Conservation (phyloP, 345 rosid genomes). For the Citrus australasica region DNA sequence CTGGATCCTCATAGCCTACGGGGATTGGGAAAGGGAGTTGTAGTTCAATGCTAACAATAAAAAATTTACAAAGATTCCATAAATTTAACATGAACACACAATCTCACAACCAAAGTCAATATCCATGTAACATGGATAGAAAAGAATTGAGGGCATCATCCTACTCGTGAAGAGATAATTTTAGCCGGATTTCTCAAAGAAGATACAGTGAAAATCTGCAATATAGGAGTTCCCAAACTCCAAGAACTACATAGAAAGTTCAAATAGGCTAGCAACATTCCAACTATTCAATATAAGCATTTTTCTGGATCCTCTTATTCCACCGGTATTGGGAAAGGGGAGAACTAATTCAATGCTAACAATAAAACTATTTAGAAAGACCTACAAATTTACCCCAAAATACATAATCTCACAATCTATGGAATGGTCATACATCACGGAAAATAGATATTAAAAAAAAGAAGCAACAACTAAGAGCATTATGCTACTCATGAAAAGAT, state of each 20-base stretch:
- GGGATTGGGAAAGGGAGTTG: neutral
- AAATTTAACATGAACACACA: neutral
- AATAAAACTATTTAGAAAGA: neutral
- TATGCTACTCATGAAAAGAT: neutral
- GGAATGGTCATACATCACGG: neutral
- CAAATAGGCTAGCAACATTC: neutral
- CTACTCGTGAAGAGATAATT: neutral
- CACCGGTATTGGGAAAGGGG: neutral
- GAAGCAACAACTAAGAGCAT: neutral
- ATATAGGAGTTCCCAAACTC: conserved; percentile 42
- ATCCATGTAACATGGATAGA: too few species aligned
- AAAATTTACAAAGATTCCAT: neutral
- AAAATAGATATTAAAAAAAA: too few species aligned
- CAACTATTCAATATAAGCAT: neutral
- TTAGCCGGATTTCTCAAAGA: neutral
- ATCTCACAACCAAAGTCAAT: neutral
- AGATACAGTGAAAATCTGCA: neutral
- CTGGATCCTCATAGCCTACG: neutral
- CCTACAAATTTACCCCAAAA: neutral
- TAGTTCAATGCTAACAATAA: conserved; percentile 1
- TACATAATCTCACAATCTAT: neutral
- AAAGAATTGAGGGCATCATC: neutral
- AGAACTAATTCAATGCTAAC: neutral
- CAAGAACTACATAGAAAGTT: conserved; percentile 28
- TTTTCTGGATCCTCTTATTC: neutral